Evolutionary conservation across 164 flowering plant genomes (phyloP).

Genomic region (Vitis riparia): DNA sequence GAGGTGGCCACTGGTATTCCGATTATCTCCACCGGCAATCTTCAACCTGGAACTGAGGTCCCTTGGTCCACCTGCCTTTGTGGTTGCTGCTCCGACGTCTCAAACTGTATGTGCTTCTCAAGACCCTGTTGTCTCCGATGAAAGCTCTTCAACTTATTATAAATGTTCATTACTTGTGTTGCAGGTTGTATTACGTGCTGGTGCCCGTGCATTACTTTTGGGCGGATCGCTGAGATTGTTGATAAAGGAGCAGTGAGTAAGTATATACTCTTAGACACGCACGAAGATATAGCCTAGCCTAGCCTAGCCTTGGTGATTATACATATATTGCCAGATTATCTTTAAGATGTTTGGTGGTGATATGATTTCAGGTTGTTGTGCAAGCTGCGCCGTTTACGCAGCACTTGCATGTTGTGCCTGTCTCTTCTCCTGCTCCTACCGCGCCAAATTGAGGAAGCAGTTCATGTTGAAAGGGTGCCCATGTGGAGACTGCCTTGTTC

Average conservation of each 20-base stretch:
- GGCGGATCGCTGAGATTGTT: constrained; percentile 15
- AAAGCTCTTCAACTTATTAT: too few species aligned
- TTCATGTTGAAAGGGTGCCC: constrained; percentile 15
- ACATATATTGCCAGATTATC: too few species aligned
- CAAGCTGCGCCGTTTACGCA: neutral
- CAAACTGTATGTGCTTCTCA: constrained; percentile 18
- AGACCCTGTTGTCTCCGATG: too few species aligned
- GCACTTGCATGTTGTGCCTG: too few species aligned
- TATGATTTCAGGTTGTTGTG: neutral
- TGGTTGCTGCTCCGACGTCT: constrained; percentile 31
- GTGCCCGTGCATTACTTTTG: constrained; percentile 15
- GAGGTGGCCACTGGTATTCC: too few species aligned
- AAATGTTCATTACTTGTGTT: too few species aligned
- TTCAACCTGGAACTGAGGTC: neutral
- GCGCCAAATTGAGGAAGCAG: constrained; percentile 16
- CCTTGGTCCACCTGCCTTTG: constrained; percentile 43
- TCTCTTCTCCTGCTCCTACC: neutral
- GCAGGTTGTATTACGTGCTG: constrained; percentile 1
- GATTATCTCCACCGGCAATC: too few species aligned
- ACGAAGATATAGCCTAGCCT: too few species aligned
- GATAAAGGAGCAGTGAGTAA: constrained; percentile 9
- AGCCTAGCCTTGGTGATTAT: too few species aligned
- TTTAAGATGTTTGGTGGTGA: too few species aligned
- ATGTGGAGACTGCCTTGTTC: constrained; percentile 15
- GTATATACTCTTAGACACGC: neutral